These are phyloP conservation scores for Ceratobasidium sp. DNA, from an alignment of 1,284 basidiomycete genomes.

Conservation along the genomic window DNA sequence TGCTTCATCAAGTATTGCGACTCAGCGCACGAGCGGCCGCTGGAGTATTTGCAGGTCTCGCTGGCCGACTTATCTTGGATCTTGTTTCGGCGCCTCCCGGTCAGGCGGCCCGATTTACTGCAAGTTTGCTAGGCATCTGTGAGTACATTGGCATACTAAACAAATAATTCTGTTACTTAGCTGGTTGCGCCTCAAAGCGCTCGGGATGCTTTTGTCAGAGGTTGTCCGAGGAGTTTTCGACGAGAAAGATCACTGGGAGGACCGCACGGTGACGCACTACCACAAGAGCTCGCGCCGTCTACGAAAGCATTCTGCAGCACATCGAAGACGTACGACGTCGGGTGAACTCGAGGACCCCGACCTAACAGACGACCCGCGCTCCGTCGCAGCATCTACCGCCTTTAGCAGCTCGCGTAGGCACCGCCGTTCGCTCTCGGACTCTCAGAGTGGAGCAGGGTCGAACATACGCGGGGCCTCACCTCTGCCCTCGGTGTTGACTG, in stretches of 20 bases:
- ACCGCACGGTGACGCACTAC: constrained; percentile 30
- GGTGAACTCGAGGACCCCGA: constrained; percentile 30
- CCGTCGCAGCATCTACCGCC: constrained; percentile 21
- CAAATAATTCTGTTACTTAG: not conserved
- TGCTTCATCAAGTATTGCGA: constrained; percentile 35
- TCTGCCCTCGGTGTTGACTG: constrained; percentile 19
- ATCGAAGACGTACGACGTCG: constrained; percentile 14
- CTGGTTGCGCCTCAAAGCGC: not conserved
- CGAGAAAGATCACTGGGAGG: constrained; percentile 41
- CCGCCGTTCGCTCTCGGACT: constrained; percentile 28
- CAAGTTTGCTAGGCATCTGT: constrained; percentile 39
- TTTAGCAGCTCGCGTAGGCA: constrained; percentile 6
- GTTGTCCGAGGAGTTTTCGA: constrained; percentile 40
- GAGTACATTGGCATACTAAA: not conserved
- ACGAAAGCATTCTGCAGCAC: constrained; percentile 22
- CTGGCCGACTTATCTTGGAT: constrained; percentile 30
- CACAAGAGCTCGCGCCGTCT: constrained; percentile 20
- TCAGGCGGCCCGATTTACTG: constrained; percentile 32
- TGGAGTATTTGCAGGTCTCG: constrained; percentile 38
- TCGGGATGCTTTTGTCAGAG: constrained; percentile 38
- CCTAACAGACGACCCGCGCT: constrained; percentile 37
- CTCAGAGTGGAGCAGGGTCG: constrained; percentile 20
- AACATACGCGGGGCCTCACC: constrained; percentile 15
- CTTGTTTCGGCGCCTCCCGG: constrained; percentile 19
- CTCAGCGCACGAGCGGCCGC: constrained; percentile 32